Conservation (phyloP, 169 alveolate genomes). For the Plasmodium relictum region DNA sequence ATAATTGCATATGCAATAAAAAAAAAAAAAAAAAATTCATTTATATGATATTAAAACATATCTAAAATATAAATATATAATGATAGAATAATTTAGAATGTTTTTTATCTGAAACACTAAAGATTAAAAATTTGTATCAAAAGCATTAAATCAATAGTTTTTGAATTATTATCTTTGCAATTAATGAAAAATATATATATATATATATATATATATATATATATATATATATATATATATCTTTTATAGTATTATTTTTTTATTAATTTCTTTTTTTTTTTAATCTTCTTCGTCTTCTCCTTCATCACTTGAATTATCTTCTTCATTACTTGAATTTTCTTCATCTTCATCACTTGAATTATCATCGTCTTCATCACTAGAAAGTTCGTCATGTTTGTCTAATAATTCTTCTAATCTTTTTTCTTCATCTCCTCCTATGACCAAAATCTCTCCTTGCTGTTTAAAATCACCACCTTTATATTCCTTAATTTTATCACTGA, state of each 20-base stretch:
- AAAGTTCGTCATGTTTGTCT: constrained; percentile 82
- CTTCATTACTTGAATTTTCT: constrained; percentile 91
- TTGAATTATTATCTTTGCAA: neutral
- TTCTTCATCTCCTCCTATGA: constrained; percentile 93
- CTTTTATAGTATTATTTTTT: neutral
- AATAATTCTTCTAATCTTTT: constrained; percentile 87
- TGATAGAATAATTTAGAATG: too few relatives aligned
- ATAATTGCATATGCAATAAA: too few relatives aligned
- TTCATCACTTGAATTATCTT: constrained; percentile 87
- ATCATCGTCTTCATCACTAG: constrained; percentile 85
- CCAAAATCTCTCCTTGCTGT: constrained; percentile 89
- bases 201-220: neutral
- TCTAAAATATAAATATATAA: too few relatives aligned
- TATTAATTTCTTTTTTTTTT: constrained; percentile 4
- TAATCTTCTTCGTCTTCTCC: constrained; percentile 76
- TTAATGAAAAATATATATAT: neutral
- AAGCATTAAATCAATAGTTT: too few relatives aligned
- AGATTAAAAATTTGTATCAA: too few relatives aligned
- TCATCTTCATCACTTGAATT: constrained; percentile 91
- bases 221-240: neutral
- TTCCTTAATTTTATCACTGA: constrained; percentile 87
- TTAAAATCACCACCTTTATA: constrained; percentile 93
- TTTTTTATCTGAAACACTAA: too few relatives aligned
- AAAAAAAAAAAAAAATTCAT: too few relatives aligned
- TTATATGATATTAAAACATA: too few relatives aligned